Evolutionary conservation across 2,329 filamentous ascomycete genomes (phyloP), one percentile per base, ranked within the genome.

Genomic region (Hymenotorrendiella dingleyae): DNA sequence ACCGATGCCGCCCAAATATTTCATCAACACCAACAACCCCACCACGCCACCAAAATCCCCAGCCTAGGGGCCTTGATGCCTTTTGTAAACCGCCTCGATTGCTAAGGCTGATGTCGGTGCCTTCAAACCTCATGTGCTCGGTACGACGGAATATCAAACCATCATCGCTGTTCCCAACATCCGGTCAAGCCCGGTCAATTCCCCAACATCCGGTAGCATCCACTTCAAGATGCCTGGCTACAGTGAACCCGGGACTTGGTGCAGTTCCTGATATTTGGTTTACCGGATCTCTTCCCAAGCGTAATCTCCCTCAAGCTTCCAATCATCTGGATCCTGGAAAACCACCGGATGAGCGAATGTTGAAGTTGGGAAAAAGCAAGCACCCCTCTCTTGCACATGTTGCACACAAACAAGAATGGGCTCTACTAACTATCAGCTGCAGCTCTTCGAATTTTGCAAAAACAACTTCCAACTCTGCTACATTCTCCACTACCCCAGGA

Each of bases 401-500:
- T 17, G 30, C 12, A 23, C 24, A 10, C 17, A 21, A 34, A 17
- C 11, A 28, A 17, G 8, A 19, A 19, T 7, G 14, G 4, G 27
- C 14, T n/a, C 29, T 9, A 22, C 14, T 23, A 37, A 43, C 48
- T 48, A 42, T 46, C 43, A 40, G 23, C 4, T 27, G 44, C 55
- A 83, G 80, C 80, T 49, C 69, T 85, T 9, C 71, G 79, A 40
- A 72, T 80, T 41, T 72, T 85, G 26, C 80, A 84, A 67, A 72
- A 80, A 50, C 76, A 74, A 50, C 69, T 84, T n/a, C 80, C 81
- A 37, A 80, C 76, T 2, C 72, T 85, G 41, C 72, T 85, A 17
- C 76, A 83, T 56, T 75, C 76, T 1, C 81, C 80, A 2, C 69
- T 84, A 5, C 81, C 88, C 12, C 78, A 85, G 55, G 81, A 88